Percentiles rank a stretch among this genome's conserved stretches.
These are phyloP conservation scores for Dactylellina leptospora DNA, from an alignment of 2,329 filamentous ascomycete species.

Conservation along the genomic window DNA sequence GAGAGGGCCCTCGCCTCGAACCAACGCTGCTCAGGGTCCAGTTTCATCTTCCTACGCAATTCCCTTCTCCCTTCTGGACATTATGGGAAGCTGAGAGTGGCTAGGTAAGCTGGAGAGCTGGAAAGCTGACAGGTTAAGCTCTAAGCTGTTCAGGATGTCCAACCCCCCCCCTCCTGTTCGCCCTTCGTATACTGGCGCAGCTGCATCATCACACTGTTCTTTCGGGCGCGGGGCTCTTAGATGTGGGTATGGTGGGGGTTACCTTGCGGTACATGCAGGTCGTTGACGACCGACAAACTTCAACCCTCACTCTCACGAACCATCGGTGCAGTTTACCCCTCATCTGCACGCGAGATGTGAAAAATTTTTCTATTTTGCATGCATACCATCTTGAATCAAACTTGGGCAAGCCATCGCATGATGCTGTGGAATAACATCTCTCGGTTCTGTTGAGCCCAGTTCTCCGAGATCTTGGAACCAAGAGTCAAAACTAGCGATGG, in stretches of 20 bases:
- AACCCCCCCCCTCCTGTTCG: background rate
- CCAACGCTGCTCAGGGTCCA: conserved; percentile 21
- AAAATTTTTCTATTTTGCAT: conserved; percentile 28
- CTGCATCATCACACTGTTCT: conserved; percentile 3
- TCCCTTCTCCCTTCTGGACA: conserved; percentile 3
- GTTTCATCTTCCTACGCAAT: conserved; percentile 18
- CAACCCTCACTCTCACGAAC: conserved; percentile 19
- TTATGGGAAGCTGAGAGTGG: conserved; percentile 16
- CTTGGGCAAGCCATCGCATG: conserved; percentile 37
- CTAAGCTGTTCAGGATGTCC: background rate
- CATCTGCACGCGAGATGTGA: conserved; percentile 30
- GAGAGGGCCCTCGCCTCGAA: conserved; percentile 8
- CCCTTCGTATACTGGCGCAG: background rate
- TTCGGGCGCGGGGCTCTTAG: conserved; percentile 28
- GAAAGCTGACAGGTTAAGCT: conserved; percentile 21
- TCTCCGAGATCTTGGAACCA: conserved; percentile 6
- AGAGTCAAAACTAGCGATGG: conserved; percentile 14
- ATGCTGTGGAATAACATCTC: conserved; percentile 2
- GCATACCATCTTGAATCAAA: conserved; percentile 7
- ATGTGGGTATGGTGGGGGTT: conserved; percentile 37
- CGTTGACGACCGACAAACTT: background rate
- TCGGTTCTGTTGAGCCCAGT: background rate
- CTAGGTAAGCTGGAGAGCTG: background rate
- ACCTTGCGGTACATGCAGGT: conserved; percentile 19
- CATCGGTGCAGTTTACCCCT: conserved; percentile 32